Base-by-base conservation (phyloP, 2,329 filamentous ascomycete species). In the Diaporthe citrichinensis region DNA sequence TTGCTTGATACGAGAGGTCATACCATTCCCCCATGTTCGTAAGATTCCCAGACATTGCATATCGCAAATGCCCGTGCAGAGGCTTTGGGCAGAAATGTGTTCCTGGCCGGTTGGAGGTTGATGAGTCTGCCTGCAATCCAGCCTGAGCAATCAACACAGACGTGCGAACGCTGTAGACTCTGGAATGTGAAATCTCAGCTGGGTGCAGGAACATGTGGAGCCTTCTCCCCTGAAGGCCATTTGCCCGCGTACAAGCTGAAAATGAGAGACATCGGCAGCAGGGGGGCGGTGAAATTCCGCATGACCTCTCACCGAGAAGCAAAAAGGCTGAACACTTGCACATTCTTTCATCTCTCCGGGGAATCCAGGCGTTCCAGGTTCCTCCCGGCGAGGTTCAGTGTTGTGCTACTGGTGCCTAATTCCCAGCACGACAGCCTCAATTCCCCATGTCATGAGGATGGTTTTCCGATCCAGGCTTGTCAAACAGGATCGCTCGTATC, bases 221-320 rank as follows among this genome's bases (percentile, higher is more conserved):
- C 44, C 41, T 46, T 25, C 4, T 65, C 15, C 9, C 41, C 61
- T 41, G 28, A 62, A 28, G 14, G 39, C 15, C 6, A 46, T 55
- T 41, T 39, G 49, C n/a, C 23, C 15, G 49, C n/a, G 49, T n/a
- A 55, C 65, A 41, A 69, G 65, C 65, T 55, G 65, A 69, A 69
- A 69, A 55, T 17, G 49, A 69, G 49, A 69, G n/a, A 69, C 31
- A 53, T 69, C 36, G 49, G 34, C 49, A 55, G 34, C 65, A 69
- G 49, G 65, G 65, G 65, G 65, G 65, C 65, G 65, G 65, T 69
- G 65, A 55, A 69, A 69, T 69, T 69, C 65, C 65, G 65, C 65
- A 55, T 69, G 65, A 69, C 49, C 49, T 69, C 49, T 69, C 65
- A 69, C 49, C 65, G 65, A 69, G 65, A 69, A 55, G 65, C 65